Percentiles rank a stretch among this genome's conserved stretches.
Evolutionary conservation across 2,329 filamentous ascomycete genomes (phyloP).

Genomic region (Penicillium sp.): DNA sequence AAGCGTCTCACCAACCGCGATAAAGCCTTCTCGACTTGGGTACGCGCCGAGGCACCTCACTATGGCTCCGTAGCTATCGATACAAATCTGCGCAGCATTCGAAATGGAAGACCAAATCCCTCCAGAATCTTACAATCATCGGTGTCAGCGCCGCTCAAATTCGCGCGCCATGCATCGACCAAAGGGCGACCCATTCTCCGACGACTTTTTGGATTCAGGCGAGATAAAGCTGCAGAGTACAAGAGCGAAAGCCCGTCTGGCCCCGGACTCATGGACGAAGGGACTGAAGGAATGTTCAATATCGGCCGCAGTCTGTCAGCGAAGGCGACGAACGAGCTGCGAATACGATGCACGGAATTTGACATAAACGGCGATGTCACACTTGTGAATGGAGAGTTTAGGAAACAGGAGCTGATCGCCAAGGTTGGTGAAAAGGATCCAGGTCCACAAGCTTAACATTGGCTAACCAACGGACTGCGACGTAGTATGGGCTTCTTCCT

Average conservation of each 20-base stretch:
- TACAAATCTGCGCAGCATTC: conserved; percentile 30
- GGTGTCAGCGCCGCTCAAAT: conserved; percentile 8
- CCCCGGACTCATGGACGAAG: conserved; percentile 57
- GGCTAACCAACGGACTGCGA: conserved; percentile 2
- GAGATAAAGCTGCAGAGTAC: conserved; percentile 39
- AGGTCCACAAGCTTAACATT: conserved; percentile 62
- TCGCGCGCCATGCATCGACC: conserved; percentile 33
- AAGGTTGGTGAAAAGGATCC: conserved; percentile 75
- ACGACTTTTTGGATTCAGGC: conserved; percentile 37
- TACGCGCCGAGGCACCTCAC: conserved; percentile 12
- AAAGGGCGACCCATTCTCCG: conserved; percentile 35
- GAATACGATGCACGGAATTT: conserved; percentile 89
- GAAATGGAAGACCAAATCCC: conserved; percentile 10
- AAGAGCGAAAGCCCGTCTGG: conserved; percentile 54
- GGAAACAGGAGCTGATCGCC: conserved; percentile 94
- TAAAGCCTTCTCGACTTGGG: conserved; percentile 23
- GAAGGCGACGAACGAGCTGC: conserved; percentile 78
- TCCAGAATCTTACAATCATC: conserved; percentile 3
- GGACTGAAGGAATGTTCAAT: conserved; percentile 59
- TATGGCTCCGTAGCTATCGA: conserved; percentile 28
- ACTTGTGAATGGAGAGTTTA: conserved; percentile 90
- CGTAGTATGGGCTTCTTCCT: conserved; percentile 81
- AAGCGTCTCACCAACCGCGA: conserved; percentile 13
- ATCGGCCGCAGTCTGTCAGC: conserved; percentile 66
- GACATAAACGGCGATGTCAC: conserved; percentile 90